Evolutionary conservation across 75 land plant genomes (phyloP).

Genomic region (Sequoiadendron giganteum): DNA sequence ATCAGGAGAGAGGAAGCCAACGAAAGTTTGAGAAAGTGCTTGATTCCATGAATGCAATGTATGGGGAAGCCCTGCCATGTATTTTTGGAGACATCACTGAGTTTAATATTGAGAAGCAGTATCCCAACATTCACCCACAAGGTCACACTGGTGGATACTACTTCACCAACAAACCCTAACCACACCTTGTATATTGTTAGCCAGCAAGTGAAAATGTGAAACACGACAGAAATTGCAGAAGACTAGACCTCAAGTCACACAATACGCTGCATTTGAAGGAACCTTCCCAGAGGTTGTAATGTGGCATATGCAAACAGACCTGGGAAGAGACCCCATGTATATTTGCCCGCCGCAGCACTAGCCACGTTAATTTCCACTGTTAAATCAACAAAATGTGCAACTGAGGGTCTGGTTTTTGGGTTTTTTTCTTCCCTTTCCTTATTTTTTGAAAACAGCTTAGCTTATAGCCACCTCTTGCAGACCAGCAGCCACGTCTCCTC

Average conservation of each 20-base stretch:
- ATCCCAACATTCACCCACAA: constrained; percentile 31
- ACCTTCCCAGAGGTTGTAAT: constrained; percentile 32
- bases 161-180: constrained; percentile 35
- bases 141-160: constrained; percentile 33
- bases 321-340: constrained; percentile 29
- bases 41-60: constrained; percentile 24
- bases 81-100: constrained; percentile 18
- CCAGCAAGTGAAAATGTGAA: constrained; percentile 30
- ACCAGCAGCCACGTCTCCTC: too few species aligned
- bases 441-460: not conserved
- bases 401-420: not conserved
- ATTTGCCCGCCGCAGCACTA: constrained; percentile 27
- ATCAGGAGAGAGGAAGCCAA: constrained; percentile 37
- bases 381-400: not conserved
- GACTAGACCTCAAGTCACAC: constrained; percentile 29
- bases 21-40: constrained; percentile 28
- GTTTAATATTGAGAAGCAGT: constrained; percentile 23
- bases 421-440: not conserved
- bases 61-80: constrained; percentile 32
- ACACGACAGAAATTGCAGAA: constrained; percentile 11
- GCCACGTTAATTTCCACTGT: not conserved
- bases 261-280: constrained; percentile 39
- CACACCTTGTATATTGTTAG: constrained; percentile 20
- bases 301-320: constrained; percentile 28
- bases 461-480: not conserved